Base-by-base conservation (phyloP, 1,284 basidiomycete genomes). In the Cryptococcus hybrid region DNA sequence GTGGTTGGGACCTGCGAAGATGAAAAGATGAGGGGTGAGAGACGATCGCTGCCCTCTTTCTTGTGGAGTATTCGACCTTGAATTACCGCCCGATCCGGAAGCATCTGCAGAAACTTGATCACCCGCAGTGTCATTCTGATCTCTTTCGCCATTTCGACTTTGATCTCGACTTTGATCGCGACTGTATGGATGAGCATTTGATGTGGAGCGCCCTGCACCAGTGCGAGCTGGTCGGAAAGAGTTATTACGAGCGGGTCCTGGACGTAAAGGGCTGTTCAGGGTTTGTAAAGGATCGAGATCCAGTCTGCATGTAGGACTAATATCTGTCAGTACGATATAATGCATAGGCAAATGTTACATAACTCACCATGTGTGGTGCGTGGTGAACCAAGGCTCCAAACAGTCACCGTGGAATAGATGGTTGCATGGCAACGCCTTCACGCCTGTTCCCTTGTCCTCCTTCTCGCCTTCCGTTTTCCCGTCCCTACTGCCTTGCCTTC, bases 391-490 rank as follows among this genome's bases (percentile, higher is more conserved):
- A 4, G 74, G 75, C 54, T 71, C 61, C 13, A 78, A 59, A 55
- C 76, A 78, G 7, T 60, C 59, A 12, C 60, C 69, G 52, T 77
- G 75, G 60, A 75, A 78, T 30, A 78, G 64, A 53, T 78, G 76
- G 64, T 77, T 74, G 59, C 76, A 78, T 0, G 76, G 76, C 47
- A 78, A 62, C 7, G 62, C 68, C 61, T 76, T 78, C n/a, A 78
- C 68, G 0, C 63, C 65, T 13, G 62, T 64, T 36, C 43, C 55
- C 65, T 55, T 72, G 73, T 30, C 73, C 46, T 51, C 54, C 47
- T 52, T 63, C 0, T 54, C 59, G 34, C 57, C 58, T 36, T 59
- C 60, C 7, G 7, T 2, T 13, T 40, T 18, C 12, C 15, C 37
- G 30, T 57, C 58, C 11, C 54, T 18, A 57, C 55, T 55, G 46